Conservation (phyloP, 2,329 filamentous ascomycete species). For the Neofusicoccum ribis region DNA sequence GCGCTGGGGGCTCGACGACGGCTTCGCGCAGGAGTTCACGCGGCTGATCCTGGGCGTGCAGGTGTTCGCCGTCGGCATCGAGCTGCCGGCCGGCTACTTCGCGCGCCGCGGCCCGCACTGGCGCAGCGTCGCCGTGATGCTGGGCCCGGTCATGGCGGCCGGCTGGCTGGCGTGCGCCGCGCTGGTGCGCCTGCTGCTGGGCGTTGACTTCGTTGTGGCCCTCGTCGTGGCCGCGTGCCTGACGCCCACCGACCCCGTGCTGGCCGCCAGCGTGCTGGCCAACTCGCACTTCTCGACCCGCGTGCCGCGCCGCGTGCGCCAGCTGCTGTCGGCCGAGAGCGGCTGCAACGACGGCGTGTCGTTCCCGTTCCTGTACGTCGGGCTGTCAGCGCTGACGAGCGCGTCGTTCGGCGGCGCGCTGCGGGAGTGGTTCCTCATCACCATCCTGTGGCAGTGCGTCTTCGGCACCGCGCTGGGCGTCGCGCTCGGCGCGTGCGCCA, state of each 20-base stretch:
- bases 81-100: constrained; percentile 48
- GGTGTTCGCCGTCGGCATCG: constrained; percentile 40
- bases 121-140: constrained; percentile 50
- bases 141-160: constrained; percentile 55
- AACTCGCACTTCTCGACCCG: constrained; percentile 55
- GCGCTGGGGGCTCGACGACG: constrained; percentile 45
- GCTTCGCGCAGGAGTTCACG: constrained; percentile 43
- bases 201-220: constrained; percentile 47
- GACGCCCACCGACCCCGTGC: constrained; percentile 58
- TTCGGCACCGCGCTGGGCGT: constrained; percentile 52
- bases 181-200: constrained; percentile 50
- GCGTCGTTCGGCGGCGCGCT: constrained; percentile 40
- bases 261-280: constrained; percentile 55
- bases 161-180: constrained; percentile 50
- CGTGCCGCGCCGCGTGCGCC: constrained; percentile 52
- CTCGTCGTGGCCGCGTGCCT: constrained; percentile 56
- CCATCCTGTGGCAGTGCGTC: constrained; percentile 56
- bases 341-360: constrained; percentile 59
- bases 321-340: constrained; percentile 55
- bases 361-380: constrained; percentile 59
- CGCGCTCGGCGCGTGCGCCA: constrained; percentile 49
- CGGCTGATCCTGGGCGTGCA: constrained; percentile 49
- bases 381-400: constrained; percentile 47
- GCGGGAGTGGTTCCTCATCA: constrained; percentile 56
- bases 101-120: constrained; percentile 46